These are phyloP conservation scores for Ophiostoma novo-ulmi DNA, from an alignment of 2,329 filamentous ascomycete genomes.

Conservation along the genomic window DNA sequence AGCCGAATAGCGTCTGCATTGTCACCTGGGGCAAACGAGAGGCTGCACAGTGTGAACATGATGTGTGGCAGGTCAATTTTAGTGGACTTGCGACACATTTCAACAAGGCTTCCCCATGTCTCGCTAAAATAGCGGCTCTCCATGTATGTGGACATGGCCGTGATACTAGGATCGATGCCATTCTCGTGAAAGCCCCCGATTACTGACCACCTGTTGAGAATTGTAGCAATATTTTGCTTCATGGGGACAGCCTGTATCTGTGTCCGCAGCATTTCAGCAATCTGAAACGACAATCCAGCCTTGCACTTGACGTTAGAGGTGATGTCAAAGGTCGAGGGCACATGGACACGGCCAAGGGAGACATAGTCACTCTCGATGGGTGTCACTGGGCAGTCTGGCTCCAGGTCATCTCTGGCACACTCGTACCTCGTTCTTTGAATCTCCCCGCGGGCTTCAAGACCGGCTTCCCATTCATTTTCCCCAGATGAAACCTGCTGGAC, in stretches of 20 bases:
- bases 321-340: not conserved
- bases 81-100: constrained; percentile 22
- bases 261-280: not conserved
- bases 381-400: not conserved
- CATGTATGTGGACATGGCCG: constrained; percentile 13
- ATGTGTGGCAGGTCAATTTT: constrained; percentile 18
- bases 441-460: constrained; percentile 18
- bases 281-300: constrained; percentile 10
- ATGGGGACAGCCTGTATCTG: not conserved
- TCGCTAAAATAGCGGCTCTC: constrained; percentile 9
- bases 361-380: constrained; percentile 14
- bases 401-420: not conserved
- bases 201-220: constrained; percentile 5
- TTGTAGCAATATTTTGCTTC: not conserved
- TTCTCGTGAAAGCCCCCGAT: constrained; percentile 16
- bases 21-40: constrained; percentile 30
- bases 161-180: not conserved
- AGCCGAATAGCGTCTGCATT: constrained; percentile 32
- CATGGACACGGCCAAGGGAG: not conserved
- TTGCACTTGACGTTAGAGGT: not conserved
- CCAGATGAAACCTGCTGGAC: not conserved
- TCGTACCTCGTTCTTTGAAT: constrained; percentile 24
- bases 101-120: constrained; percentile 31
- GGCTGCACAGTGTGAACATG: constrained; percentile 30
- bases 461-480: not conserved